Percentiles rank a stretch among this genome's conserved stretches.
Conservation (phyloP, 441 rosid species). For the Viola pubescens region DNA sequence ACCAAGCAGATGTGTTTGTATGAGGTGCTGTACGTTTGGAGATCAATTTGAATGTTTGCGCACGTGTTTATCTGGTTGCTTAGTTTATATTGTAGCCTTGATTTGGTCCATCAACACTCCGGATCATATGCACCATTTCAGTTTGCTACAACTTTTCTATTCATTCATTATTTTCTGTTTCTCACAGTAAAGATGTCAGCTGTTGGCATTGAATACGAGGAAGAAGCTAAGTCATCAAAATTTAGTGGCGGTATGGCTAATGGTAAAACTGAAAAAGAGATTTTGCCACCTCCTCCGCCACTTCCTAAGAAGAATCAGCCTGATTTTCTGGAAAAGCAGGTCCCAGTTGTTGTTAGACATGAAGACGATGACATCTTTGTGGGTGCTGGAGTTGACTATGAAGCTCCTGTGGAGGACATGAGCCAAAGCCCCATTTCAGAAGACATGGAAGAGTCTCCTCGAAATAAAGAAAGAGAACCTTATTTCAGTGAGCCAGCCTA, state of each 20-base stretch:
- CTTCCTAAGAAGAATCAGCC: conserved; percentile 40
- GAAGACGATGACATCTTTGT: conserved; percentile 85
- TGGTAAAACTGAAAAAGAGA: conserved; percentile 39
- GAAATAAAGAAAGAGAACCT: conserved; percentile 62
- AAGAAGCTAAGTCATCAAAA: conserved; percentile 46
- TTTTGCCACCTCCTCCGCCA: conserved; percentile 67
- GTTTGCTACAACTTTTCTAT: not conserved
- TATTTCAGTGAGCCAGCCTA: conserved; percentile 67
- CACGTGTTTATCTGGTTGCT: not conserved
- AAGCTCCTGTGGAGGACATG: conserved; percentile 67
- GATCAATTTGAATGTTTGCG: too few relatives aligned
- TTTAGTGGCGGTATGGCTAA: conserved; percentile 32
- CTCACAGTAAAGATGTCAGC: conserved; percentile 47
- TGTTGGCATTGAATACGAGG: conserved; percentile 43
- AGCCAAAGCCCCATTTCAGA: conserved; percentile 84
- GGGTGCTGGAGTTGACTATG: conserved; percentile 74
- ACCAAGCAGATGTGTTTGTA: too few relatives aligned
- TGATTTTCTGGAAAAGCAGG: conserved; percentile 54
- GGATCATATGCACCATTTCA: not conserved
- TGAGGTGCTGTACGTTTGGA: too few relatives aligned
- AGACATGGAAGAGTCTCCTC: conserved; percentile 98
- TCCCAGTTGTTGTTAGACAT: conserved; percentile 43
- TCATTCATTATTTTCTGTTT: not conserved
- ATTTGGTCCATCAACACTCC: not conserved
- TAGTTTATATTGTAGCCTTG: not conserved